A percentile compares a stretch with the other conserved stretches of the same genome.
These are phyloP conservation scores for Penicillium sp. DNA, from an alignment of 2,329 filamentous ascomycete genomes.

Conservation along the genomic window DNA sequence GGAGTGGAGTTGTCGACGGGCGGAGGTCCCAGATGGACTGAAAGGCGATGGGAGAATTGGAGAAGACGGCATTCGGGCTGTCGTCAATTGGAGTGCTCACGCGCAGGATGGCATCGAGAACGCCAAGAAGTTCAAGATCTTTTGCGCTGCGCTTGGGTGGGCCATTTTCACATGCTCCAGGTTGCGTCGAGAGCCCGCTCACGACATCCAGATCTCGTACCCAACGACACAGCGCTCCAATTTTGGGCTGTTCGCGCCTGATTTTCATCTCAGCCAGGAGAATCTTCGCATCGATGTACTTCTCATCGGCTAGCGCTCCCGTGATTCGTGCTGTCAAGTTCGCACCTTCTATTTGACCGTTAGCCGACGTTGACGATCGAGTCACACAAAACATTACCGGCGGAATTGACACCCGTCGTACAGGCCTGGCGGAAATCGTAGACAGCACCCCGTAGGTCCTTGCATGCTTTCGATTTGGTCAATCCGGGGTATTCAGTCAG, in stretches of 20 bases:
- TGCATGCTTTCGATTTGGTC: constrained; percentile 64
- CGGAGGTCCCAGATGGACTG: constrained; percentile 59
- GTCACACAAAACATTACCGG: constrained; percentile 38
- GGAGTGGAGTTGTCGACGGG: constrained; percentile 37
- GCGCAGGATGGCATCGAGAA: constrained; percentile 59
- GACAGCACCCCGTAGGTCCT: constrained; percentile 59
- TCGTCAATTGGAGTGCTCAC: constrained; percentile 58
- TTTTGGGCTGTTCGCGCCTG: constrained; percentile 57
- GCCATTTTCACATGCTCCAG: constrained; percentile 37
- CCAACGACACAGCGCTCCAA: constrained; percentile 66
- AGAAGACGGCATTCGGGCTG: constrained; percentile 23
- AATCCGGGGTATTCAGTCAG: constrained; percentile 55
- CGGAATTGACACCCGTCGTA: constrained; percentile 58
- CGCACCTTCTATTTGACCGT: constrained; percentile 42
- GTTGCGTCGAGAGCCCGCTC: constrained; percentile 56
- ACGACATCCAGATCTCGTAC: constrained; percentile 65
- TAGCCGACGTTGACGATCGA: constrained; percentile 1
- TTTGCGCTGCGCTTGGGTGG: constrained; percentile 26
- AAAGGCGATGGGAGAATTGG: constrained; percentile 50
- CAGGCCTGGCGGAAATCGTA: constrained; percentile 65
- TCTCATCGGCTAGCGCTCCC: constrained; percentile 59
- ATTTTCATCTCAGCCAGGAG: constrained; percentile 65
- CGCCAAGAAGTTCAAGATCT: constrained; percentile 53
- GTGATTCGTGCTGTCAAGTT: constrained; percentile 63
- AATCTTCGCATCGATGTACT: constrained; percentile 60